Evolutionary conservation across 2,329 filamentous ascomycete genomes (phyloP), one percentile per base, ranked within the genome.

Genomic region (Fusarium mundagurra): DNA sequence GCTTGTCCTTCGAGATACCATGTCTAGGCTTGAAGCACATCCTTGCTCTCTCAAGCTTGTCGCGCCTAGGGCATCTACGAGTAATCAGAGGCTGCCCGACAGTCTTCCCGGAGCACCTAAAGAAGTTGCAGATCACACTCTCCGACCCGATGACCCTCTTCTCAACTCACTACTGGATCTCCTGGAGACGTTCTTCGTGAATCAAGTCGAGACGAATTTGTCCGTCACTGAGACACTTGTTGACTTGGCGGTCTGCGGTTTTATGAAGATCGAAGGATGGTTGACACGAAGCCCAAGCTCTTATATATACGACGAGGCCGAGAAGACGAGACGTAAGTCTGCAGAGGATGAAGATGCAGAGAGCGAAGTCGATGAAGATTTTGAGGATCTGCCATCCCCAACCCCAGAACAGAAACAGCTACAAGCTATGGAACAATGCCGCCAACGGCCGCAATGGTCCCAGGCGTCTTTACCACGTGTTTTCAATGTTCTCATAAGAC

Each of bases 261-360:
- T 94, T 72, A 92, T 98, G 79, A 91, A 92, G 27, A 87, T 98
- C 18, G 94, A 98, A 79, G 93, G 93, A n/a, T 99, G 96, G 96
- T 85, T 98, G 36, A 86, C 96, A 11, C 91, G 94, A 22, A 90
- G 92, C 61, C 93, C 93, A 8, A 86, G 91, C 78, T 84, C 85
- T 11, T 93, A 89, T 67, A 85, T 86, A 14, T 86, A 87, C 54
- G 71, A 84, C 80, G 71, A 87, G 82, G 63, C 86, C 76, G 72
- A 86, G 78, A 77, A 60, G 16, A 12, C 41, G 13, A 60, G 60
- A 41, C 60, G 27, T 11, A 63, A 57, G 18, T 22, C 61, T 8
- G 27, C 50, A 24, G 72, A 69, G 16, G 63, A 71, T 7, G 72
- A 70, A 27, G 60, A 31, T 7, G 44, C 64, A 20, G 77, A 77